Conservation (phyloP, 1,284 basidiomycete species). For the Mrakiaceae sp. region DNA sequence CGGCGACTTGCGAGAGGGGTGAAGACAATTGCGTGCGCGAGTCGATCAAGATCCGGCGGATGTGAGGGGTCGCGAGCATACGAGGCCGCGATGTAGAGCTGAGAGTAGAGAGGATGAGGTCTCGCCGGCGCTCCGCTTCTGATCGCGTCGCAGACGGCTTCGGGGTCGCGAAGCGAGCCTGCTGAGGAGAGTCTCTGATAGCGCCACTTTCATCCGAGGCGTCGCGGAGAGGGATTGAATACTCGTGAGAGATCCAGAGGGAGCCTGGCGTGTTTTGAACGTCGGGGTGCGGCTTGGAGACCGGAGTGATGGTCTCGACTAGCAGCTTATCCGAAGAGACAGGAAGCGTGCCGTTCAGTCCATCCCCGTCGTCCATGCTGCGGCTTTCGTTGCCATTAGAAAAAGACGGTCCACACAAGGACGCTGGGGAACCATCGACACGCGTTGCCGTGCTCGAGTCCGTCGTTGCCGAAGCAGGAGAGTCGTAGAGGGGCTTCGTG, state of each 20-base stretch:
- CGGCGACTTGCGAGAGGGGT: not conserved
- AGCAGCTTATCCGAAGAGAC: not conserved
- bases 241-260: not conserved
- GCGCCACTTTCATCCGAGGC: not conserved
- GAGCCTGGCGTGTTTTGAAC: not conserved
- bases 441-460: slow-evolving; percentile 7
- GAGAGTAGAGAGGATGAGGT: not conserved
- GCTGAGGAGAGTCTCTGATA: too few species aligned
- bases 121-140: not conserved
- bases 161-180: not conserved
- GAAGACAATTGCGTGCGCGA: not conserved
- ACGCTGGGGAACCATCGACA: slow-evolving; percentile 8
- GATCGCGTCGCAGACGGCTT: not conserved
- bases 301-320: not conserved
- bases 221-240: not conserved
- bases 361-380: not conserved
- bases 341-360: not conserved
- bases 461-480: slow-evolving; percentile 9
- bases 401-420: not conserved
- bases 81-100: slow-evolving; percentile 1
- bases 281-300: not conserved
- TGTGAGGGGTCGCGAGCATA: slow-evolving; percentile 8
- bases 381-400: not conserved
- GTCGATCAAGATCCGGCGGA: not conserved
- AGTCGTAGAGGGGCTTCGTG: not conserved